phyloP scores from a whole-genome alignment of 768 basidiomycete species.

The Collybia sp. region DNA sequence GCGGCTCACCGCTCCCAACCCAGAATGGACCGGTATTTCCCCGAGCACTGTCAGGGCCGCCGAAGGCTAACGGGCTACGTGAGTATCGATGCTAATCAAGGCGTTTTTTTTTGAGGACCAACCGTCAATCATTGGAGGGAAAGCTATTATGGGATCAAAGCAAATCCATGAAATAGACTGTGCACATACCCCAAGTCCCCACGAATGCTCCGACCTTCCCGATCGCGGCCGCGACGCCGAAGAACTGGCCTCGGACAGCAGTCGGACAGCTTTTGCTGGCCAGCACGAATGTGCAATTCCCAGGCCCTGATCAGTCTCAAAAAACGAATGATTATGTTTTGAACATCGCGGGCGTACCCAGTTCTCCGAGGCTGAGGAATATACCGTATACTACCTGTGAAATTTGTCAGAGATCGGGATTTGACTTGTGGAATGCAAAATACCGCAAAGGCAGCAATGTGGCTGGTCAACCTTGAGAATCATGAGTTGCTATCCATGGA shows the following conservation, averaged over 20 bases:
- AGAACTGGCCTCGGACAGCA: slow-evolving; percentile 78
- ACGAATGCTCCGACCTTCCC: slow-evolving; percentile 83
- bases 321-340: not conserved
- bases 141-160: slow-evolving; percentile 37
- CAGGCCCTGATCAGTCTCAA: slow-evolving; percentile 18
- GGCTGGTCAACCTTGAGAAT: slow-evolving; percentile 39
- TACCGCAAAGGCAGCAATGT: slow-evolving; percentile 75
- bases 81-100: slow-evolving; percentile 1
- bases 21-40: slow-evolving; percentile 86
- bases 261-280: slow-evolving; percentile 84
- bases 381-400: slow-evolving; percentile 78
- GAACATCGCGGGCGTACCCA: slow-evolving; percentile 35
- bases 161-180: too few relatives aligned
- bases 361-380: slow-evolving; percentile 84
- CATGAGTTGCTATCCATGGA: too few relatives aligned
- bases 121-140: slow-evolving; percentile 63
- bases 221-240: slow-evolving; percentile 81
- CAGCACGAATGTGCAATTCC: slow-evolving; percentile 79
- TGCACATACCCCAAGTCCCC: slow-evolving; percentile 71
- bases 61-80: slow-evolving; percentile 44
- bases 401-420: not conserved
- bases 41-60: slow-evolving; percentile 40
- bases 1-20: slow-evolving; percentile 57
- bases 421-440: slow-evolving; percentile 16
- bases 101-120: slow-evolving; percentile 6